A percentile compares a stretch with the other conserved stretches of the same genome.
Conservation (phyloP, 139 green algal genomes). For the Nannochloris sp. region DNA sequence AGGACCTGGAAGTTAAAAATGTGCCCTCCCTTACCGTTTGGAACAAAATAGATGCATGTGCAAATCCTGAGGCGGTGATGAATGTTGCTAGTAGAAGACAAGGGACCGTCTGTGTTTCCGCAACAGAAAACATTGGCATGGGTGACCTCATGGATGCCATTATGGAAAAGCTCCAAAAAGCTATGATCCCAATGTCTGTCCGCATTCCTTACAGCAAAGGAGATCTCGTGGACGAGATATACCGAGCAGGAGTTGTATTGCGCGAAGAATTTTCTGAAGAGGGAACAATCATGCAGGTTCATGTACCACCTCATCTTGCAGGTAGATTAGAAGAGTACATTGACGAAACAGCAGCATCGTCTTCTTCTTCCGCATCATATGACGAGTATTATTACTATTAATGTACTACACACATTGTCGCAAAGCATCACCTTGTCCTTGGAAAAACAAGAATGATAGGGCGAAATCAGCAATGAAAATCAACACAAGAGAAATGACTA, state of each 20-base stretch:
- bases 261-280: conserved; percentile 19
- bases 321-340: background rate
- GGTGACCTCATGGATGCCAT: conserved; percentile 52
- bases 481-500: conserved; percentile 92
- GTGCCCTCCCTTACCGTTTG: conserved; percentile 75
- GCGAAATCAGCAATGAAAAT: conserved; percentile 99
- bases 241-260: conserved; percentile 24
- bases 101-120: conserved; percentile 48
- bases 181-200: conserved; percentile 29
- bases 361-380: conserved; percentile 4
- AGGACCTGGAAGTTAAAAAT: conserved; percentile 51
- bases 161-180: conserved; percentile 32
- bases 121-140: conserved; percentile 62
- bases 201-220: conserved; percentile 36
- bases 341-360: background rate
- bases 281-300: conserved; percentile 23
- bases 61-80: conserved; percentile 45
- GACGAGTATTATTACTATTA: background rate
- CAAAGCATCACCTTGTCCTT: conserved; percentile 65
- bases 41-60: conserved; percentile 83
- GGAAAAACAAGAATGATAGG: conserved; percentile 93
- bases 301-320: conserved; percentile 31
- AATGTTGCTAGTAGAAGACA: conserved; percentile 20
- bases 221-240: conserved; percentile 34
- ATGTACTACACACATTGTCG: conserved; percentile 28